phyloP scores from a whole-genome alignment of 2,329 filamentous ascomycete genomes.

The Phialophora expanda region DNA sequence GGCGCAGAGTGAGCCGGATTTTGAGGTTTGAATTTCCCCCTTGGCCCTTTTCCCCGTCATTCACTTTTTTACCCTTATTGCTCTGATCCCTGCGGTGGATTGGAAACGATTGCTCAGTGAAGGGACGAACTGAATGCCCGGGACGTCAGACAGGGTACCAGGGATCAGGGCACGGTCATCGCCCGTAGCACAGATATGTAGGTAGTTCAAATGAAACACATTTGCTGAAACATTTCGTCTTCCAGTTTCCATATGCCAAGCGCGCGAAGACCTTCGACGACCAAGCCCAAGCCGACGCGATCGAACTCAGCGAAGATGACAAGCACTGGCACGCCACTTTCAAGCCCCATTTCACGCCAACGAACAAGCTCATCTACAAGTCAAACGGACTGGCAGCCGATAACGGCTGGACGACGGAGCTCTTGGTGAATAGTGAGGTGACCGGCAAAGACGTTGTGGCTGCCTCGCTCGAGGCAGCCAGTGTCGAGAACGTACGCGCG shows the following conservation, averaged over 20 bases:
- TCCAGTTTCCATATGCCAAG: slow-evolving; percentile 86
- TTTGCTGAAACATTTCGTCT: slow-evolving; percentile 48
- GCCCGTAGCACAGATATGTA: slow-evolving; percentile 49
- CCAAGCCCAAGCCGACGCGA: slow-evolving; percentile 52
- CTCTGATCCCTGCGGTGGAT: slow-evolving; percentile 20
- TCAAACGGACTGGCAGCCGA: slow-evolving; percentile 6
- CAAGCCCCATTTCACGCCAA: slow-evolving; percentile 39
- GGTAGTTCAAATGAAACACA: slow-evolving; percentile 46
- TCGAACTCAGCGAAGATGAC: slow-evolving; percentile 64
- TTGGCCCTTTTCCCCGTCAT: slow-evolving; percentile 45
- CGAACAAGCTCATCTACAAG: slow-evolving; percentile 33
- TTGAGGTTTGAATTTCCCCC: slow-evolving; percentile 80
- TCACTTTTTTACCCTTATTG: slow-evolving; percentile 24
- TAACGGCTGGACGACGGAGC: slow-evolving; percentile 17
- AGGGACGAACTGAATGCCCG: slow-evolving; percentile 10
- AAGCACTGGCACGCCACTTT: slow-evolving; percentile 72
- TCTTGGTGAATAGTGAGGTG: slow-evolving; percentile 12
- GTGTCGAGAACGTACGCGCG: slow-evolving; percentile 10
- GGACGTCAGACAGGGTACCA: slow-evolving; percentile 26
- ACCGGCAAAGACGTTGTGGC: slow-evolving; percentile 14
- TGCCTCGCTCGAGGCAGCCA: slow-evolving; percentile 27
- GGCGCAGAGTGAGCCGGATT: slow-evolving; percentile 66
- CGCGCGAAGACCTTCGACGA: slow-evolving; percentile 71
- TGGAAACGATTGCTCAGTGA: slow-evolving; percentile 1
- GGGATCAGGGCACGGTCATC: slow-evolving; percentile 35